Percentiles rank a stretch among this genome's conserved stretches.
Conservation (phyloP, 768 basidiomycete species). For the Kwoniella heveanensis region DNA sequence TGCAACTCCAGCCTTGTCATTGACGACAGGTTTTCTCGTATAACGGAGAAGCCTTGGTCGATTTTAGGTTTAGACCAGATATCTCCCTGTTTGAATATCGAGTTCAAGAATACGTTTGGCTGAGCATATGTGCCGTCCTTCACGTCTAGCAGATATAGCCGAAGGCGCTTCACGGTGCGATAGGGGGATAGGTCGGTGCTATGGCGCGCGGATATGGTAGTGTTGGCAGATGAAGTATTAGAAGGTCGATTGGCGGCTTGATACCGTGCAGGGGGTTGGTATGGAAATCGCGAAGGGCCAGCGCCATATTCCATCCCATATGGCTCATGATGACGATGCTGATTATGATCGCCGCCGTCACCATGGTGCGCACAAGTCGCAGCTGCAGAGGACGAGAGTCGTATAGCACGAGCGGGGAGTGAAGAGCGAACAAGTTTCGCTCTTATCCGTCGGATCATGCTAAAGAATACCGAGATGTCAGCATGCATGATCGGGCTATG, state of each 20-base stretch:
- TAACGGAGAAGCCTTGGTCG: too few species aligned
- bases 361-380: not conserved
- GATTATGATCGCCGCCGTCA: not conserved
- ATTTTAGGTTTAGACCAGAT: not conserved
- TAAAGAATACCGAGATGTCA: not conserved
- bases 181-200: not conserved
- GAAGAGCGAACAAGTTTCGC: conserved; percentile 8
- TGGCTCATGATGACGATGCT: conserved; percentile 14
- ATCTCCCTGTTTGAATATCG: conserved; percentile 6
- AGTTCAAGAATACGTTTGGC: not conserved
- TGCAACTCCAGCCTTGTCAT: conserved; percentile 24
- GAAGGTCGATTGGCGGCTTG: not conserved
- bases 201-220: too few species aligned
- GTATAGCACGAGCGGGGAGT: conserved; percentile 1
- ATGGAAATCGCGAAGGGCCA: conserved; percentile 33
- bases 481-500: not conserved
- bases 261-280: conserved; percentile 8
- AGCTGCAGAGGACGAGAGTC: conserved; percentile 19
- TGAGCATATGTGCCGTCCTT: conserved; percentile 19
- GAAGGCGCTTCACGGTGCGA: not conserved
- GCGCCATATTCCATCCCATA: conserved; percentile 34
- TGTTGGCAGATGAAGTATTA: not conserved
- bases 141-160: not conserved
- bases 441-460: conserved; percentile 25
- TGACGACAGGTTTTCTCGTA: conserved; percentile 6